A percentile compares a stretch with the other conserved stretches of the same genome.
Conservation (phyloP, 2,329 filamentous ascomycete species). For the Talaromyces albobiverticillius region DNA sequence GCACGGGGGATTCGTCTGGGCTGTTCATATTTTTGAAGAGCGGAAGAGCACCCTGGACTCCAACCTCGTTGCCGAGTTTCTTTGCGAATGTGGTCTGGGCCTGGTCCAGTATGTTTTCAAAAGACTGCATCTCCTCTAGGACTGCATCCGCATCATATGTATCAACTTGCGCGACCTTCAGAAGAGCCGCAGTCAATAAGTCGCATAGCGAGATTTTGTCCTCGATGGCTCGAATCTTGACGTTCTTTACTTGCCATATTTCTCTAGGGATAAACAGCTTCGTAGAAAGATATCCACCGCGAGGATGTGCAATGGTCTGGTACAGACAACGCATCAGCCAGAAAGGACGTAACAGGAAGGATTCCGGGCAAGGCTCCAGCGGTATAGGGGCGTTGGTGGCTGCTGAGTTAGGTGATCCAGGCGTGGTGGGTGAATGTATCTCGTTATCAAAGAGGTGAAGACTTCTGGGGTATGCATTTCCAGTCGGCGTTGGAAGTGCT, state of each 20-base stretch:
- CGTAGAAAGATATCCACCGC: slow-evolving; percentile 86
- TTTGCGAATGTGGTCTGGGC: slow-evolving; percentile 73
- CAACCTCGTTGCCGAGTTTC: slow-evolving; percentile 90
- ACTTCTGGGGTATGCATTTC: slow-evolving; percentile 63
- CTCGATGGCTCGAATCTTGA: slow-evolving; percentile 86
- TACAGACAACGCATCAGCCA: slow-evolving; percentile 96
- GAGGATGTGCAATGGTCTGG: slow-evolving; percentile 85
- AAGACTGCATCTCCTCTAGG: slow-evolving; percentile 86
- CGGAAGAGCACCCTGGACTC: slow-evolving; percentile 68
- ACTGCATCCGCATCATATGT: slow-evolving; percentile 88
- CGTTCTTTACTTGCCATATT: slow-evolving; percentile 89
- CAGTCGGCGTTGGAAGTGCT: slow-evolving; percentile 65
- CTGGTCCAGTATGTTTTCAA: slow-evolving; percentile 83
- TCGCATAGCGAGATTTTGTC: slow-evolving; percentile 95
- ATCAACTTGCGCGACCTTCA: slow-evolving; percentile 79
- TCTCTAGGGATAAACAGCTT: slow-evolving; percentile 90
- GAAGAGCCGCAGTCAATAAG: slow-evolving; percentile 79
- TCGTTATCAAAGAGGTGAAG: slow-evolving; percentile 81
- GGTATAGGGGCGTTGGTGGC: slow-evolving; percentile 67
- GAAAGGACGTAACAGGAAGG: slow-evolving; percentile 86
- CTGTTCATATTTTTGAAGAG: slow-evolving; percentile 66
- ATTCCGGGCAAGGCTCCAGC: slow-evolving; percentile 87
- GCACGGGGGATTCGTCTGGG: slow-evolving; percentile 45
- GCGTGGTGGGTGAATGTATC: slow-evolving; percentile 65
- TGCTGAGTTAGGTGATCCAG: slow-evolving; percentile 65